Percentiles rank a stretch among this genome's conserved stretches.
These are phyloP conservation scores for Nemophila menziesii DNA, from an alignment of 257 asterid species.

Conservation along the genomic window DNA sequence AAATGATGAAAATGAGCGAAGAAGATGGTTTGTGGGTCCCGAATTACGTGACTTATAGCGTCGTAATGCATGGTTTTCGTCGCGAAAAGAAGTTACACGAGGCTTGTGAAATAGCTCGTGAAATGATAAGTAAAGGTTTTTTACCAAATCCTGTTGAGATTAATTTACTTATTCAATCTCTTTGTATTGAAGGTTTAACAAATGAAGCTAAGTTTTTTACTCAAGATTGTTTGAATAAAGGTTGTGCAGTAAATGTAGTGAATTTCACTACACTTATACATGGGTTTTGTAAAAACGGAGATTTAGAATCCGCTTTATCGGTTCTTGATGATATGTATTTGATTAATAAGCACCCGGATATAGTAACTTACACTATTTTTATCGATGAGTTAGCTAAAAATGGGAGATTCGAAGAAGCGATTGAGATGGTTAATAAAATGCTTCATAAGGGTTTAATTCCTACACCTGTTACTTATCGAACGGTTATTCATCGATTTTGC, in stretches of 20 bases:
- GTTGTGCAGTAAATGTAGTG: constrained; percentile 81
- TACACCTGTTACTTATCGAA: constrained; percentile 71
- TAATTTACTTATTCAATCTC: constrained; percentile 65
- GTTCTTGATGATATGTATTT: constrained; percentile 91
- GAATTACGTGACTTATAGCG: constrained; percentile 73
- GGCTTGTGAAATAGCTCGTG: constrained; percentile 55
- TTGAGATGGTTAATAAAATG: constrained; percentile 58
- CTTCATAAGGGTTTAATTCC: constrained; percentile 74
- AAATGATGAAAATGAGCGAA: constrained; percentile 68
- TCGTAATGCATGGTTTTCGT: constrained; percentile 78
- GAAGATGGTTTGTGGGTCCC: constrained; percentile 89
- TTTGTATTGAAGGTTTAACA: constrained; percentile 41
- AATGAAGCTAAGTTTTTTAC: constrained; percentile 50
- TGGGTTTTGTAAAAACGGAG: constrained; percentile 66
- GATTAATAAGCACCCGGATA: constrained; percentile 81
- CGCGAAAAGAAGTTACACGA: constrained; percentile 73
- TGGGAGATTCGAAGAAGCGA: constrained; percentile 67
- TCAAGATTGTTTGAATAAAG: constrained; percentile 68
- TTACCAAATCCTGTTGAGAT: constrained; percentile 76
- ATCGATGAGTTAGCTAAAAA: constrained; percentile 52
- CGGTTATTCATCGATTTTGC: constrained; percentile 66
- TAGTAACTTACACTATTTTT: constrained; percentile 53
- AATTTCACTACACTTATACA: constrained; percentile 78
- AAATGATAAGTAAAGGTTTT: constrained; percentile 68
- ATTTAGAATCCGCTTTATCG: constrained; percentile 76